Base-by-base conservation (phyloP, 2,329 filamentous ascomycete genomes). In the Fusarium stilboides region DNA sequence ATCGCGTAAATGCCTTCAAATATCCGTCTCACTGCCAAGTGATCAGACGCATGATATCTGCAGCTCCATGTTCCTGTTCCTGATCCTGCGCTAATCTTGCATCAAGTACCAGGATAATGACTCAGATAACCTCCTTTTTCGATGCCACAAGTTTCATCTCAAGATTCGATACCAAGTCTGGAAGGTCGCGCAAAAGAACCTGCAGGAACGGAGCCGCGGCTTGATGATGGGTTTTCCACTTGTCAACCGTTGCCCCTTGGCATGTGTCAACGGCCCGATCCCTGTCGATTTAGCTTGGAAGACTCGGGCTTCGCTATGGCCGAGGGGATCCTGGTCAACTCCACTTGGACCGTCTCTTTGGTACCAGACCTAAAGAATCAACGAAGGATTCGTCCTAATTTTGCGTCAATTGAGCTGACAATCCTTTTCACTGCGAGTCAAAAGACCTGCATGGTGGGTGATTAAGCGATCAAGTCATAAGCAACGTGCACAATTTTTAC, bases 151-250 rank as follows among this genome's bases (percentile, higher is more conserved):
- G 59, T 63, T 63, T 64, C 59, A 63, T 26, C 37, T n/a, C 22
- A 8, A 28, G 26, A 26, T 14, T 14, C 14, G 28, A 8, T 34
- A 20, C 60, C 53, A 31, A 22, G 57, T 63, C 50, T 63, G 61
- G 58, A 63, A 63, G 61, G 59, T 63, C 58, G 26, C 45, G n/a
- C 39, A 57, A 57, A 33, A 8, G 49, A 55, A 47, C 31, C 58
- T 63, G 19, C 49, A 43, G 33, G 40, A 57, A 17, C n/a, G 15
- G 34, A 26, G n/a, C 22, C 37, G 31, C 28, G 33, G 10, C 34
- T 31, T 42, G 7, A 26, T 36, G 17, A 17, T 15, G 6, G 34
- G 2, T 8, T n/a, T 13, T 20, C 14, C 28, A 31, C 10, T 17
- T 33, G n/a, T 24, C 17, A 40, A 22, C 26, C 19, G 14, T 22